Percentiles rank a stretch among this genome's conserved stretches.
Conservation (phyloP, 1,139 yeast species). For the Sugiyamaella sp. region DNA sequence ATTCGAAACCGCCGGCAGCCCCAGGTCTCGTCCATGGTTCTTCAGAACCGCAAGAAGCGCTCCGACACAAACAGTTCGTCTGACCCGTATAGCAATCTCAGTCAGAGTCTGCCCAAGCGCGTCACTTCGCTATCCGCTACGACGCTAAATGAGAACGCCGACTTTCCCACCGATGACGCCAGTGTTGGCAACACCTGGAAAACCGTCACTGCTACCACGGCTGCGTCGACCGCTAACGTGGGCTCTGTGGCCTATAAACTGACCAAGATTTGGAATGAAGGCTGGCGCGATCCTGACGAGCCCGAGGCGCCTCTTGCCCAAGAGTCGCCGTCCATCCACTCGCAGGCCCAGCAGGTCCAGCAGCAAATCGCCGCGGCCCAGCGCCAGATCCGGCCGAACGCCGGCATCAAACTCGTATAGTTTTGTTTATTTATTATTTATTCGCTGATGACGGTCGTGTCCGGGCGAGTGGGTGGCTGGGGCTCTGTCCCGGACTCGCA, state of each 20-base stretch:
- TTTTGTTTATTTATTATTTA: background rate
- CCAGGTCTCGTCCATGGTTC: constrained; percentile 7
- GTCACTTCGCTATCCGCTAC: constrained; percentile 32
- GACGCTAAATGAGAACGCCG: constrained; percentile 22
- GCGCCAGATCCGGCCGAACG: constrained; percentile 39
- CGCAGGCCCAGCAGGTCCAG: constrained; percentile 32
- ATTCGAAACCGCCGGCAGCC: constrained; percentile 27
- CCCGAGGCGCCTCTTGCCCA: constrained; percentile 21
- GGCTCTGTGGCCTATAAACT: constrained; percentile 28
- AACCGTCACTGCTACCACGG: constrained; percentile 26
- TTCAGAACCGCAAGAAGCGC: constrained; percentile 11
- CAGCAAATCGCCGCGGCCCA: constrained; percentile 29
- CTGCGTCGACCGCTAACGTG: constrained; percentile 27
- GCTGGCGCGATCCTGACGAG: constrained; percentile 31
- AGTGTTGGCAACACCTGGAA: constrained; percentile 6
- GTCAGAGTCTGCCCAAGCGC: constrained; percentile 32
- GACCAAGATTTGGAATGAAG: constrained; percentile 30
- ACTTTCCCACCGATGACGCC: constrained; percentile 5
- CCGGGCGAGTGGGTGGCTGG: constrained; percentile 3
- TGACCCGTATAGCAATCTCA: constrained; percentile 27
- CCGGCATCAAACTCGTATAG: constrained; percentile 34
- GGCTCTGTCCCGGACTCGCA: constrained; percentile 2
- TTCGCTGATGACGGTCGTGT: background rate
- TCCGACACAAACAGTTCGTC: constrained; percentile 2
- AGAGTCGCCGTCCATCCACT: constrained; percentile 23